phyloP scores from a whole-genome alignment of 495 filamentous ascomycete species.

The Xylaria intraflava region DNA sequence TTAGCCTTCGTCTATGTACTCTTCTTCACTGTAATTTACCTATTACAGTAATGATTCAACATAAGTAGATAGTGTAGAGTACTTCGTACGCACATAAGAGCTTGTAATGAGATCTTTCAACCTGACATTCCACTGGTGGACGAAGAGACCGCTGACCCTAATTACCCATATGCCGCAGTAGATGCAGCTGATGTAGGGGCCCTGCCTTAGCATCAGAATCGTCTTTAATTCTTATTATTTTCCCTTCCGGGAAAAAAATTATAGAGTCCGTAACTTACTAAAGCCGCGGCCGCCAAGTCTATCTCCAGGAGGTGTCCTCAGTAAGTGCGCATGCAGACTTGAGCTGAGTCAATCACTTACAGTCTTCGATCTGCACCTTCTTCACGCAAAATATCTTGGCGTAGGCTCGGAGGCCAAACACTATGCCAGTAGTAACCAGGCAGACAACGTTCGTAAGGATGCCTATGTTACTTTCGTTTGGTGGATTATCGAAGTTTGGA shows the following conservation, averaged over 20 bases:
- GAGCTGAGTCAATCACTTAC: not conserved
- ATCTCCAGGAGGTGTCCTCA: not conserved
- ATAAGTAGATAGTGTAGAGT: no score
- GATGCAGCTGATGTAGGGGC: not conserved
- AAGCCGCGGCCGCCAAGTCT: not conserved
- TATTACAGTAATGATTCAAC: not conserved
- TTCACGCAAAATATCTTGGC: not conserved
- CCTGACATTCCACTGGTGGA: slow-evolving; percentile 18
- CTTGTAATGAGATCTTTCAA: not conserved
- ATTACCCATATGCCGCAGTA: not conserved
- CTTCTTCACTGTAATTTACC: no score
- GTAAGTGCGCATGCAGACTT: not conserved
- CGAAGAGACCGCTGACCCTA: slow-evolving; percentile 11
- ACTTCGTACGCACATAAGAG: not conserved
- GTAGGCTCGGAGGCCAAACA: slow-evolving; percentile 1
- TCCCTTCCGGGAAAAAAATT: not conserved
- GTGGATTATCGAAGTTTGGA: slow-evolving; percentile 12
- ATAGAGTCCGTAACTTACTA: not conserved
- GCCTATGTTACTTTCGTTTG: slow-evolving; percentile 13
- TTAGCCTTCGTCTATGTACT: no score
- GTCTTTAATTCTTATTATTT: not conserved
- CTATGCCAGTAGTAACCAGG: not conserved
- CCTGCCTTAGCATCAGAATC: not conserved
- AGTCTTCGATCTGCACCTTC: not conserved
- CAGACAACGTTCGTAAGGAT: not conserved